Evolutionary conservation across 1,139 yeast species (phyloP), one percentile per base, ranked within the genome.

Genomic region (Candida pseudocylindracea): DNA sequence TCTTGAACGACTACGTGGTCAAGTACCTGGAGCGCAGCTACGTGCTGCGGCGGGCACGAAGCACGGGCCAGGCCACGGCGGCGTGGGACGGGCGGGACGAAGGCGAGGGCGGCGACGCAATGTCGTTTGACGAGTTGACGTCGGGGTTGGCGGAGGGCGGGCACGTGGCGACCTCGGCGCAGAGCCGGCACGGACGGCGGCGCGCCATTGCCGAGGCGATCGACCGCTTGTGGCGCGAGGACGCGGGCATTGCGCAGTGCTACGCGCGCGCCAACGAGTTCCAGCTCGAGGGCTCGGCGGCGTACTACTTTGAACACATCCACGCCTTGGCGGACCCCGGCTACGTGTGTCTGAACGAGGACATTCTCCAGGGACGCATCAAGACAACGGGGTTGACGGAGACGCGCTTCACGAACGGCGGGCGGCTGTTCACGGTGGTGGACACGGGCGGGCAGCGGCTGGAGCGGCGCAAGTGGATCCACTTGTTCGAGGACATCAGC

Each of bases 401-500:
- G 47, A 79, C 93, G 7, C 65, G 63, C 35, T 85, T 91, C 51
- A 61, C 62, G 37, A 70, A 85, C 37, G 63, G 76, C 41, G 58
- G 73, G 9, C 61, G 68, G 35, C 71, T 63, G 38, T 72, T 85
- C 45, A 72, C 70, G 43, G 80, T 91, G 32, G 58, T 83, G 36
- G 99, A 88, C 55, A 96, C 94, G 6, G 99, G 99, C 33, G 99
- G 99, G 2, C 98, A 88, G 53, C 60, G 98, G 36, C 71, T 85
- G 30, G 98, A 88, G 52, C 26, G 26, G 10, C 29, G 29, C 9
- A 31, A 31, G 27, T 31, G 32, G 32, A 79, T 88, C 38, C 94
- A 85, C 49, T 80, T 93, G 46, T 88, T 91, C 52, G 92, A 85
- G 45, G 81, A 79, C 40, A 83, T 88, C 35, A 78, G 93, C 0